Evolutionary conservation across 257 asterid species (phyloP).

Genomic region (Solanum sejunctum): DNA sequence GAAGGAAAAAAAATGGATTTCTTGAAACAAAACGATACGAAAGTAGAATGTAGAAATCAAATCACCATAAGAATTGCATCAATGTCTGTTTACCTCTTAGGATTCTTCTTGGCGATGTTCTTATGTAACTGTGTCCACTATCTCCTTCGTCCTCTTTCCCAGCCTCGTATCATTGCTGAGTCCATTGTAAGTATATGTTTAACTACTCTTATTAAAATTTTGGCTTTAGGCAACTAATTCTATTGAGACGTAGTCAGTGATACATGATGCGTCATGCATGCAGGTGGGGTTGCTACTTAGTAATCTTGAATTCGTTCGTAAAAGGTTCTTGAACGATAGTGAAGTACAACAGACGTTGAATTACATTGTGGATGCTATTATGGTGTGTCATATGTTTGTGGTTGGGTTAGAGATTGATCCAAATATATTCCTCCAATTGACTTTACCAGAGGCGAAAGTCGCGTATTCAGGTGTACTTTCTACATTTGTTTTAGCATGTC

Average conservation of each 20-base stretch:
- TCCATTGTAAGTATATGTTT: slow-evolving; percentile 30
- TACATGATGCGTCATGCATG: not conserved
- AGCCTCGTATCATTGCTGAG: slow-evolving; percentile 75
- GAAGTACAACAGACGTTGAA: slow-evolving; percentile 43
- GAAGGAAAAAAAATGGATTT: slow-evolving; percentile 1
- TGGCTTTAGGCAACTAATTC: not conserved
- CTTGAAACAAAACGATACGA: not conserved
- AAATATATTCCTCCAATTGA: slow-evolving; percentile 48
- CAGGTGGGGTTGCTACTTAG: slow-evolving; percentile 74
- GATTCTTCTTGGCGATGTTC: slow-evolving; percentile 71
- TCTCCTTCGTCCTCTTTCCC: slow-evolving; percentile 54
- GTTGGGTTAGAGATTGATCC: slow-evolving; percentile 85
- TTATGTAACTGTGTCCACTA: slow-evolving; percentile 68
- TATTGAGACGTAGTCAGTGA: not conserved
- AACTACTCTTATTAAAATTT: not conserved
- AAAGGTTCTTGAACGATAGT: slow-evolving; percentile 4
- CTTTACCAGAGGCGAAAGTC: slow-evolving; percentile 64
- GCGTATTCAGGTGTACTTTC: slow-evolving; percentile 53
- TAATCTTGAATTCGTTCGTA: slow-evolving; percentile 39
- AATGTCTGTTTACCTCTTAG: slow-evolving; percentile 65
- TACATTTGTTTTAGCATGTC: slow-evolving; percentile 49
- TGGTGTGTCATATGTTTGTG: slow-evolving; percentile 86
- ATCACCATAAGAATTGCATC: slow-evolving; percentile 38
- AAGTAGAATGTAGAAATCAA: slow-evolving; percentile 35
- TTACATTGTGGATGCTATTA: slow-evolving; percentile 69